Percentiles rank a stretch among this genome's conserved stretches.
These are phyloP conservation scores for Clarireedia paspali DNA, from an alignment of 2,329 filamentous ascomycete species.

Conservation along the genomic window DNA sequence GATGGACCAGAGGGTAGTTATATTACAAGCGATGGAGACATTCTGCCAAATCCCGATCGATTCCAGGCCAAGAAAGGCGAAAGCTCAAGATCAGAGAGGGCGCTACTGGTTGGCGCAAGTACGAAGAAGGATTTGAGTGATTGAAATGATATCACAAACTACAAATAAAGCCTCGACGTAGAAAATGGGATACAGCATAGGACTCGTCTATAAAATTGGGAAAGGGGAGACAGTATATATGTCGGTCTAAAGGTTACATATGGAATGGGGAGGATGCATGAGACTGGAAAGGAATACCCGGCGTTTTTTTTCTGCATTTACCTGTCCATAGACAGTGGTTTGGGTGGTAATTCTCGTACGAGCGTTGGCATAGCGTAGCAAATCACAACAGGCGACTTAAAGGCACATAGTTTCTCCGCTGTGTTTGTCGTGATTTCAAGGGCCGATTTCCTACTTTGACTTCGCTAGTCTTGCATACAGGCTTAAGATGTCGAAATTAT, in stretches of 20 bases:
- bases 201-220: no score
- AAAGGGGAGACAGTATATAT: background rate
- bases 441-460: no score
- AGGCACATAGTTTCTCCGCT: background rate
- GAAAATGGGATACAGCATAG: no score
- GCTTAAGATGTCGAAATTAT: no score
- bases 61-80: constrained; percentile 6
- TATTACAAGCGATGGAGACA: constrained; percentile 26
- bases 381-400: background rate
- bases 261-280: background rate
- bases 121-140: constrained; percentile 6
- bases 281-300: constrained; percentile 4
- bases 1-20: constrained; percentile 19
- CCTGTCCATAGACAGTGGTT: background rate
- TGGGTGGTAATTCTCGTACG: background rate
- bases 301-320: constrained; percentile 1
- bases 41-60: constrained; percentile 16
- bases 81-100: background rate
- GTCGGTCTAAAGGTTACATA: background rate
- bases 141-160: background rate
- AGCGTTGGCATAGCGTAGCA: background rate
- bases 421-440: no score
- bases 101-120: background rate
- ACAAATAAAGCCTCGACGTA: no score
- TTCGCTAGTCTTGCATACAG: no score